Evolutionary conservation across 257 asterid species (phyloP), one percentile per base, ranked within the genome.

Genomic region (Asclepias syriaca): DNA sequence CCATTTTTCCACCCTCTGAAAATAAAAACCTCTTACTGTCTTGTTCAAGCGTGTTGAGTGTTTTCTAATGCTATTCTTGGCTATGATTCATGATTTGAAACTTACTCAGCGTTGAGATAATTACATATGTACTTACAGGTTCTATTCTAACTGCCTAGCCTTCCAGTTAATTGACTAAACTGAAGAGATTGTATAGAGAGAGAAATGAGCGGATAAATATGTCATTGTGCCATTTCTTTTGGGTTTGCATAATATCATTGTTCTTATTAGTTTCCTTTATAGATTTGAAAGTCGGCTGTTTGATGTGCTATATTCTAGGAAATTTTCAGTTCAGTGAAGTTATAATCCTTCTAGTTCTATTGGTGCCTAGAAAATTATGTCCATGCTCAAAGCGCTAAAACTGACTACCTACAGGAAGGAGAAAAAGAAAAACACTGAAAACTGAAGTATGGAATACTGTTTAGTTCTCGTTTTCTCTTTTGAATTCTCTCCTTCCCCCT

Each of bases 1-100:
- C 83, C 55, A 71, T 73, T 77, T 57, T 40, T 76, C 40, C 22
- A 1, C 59, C 59, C 27, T 21, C 57, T 34, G 39, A 43, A 9
- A 9, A 7, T 43, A 43, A 49, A 49, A 49, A 2, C 6, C 50
- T 37, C 15, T 37, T 21, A 11, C 43, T 27, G 6, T 11, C 43
- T 59, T 59, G 40, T 59, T 12, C 12, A 40, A 61, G 66, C 12
- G 16, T 16, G 46, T 61, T 11, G 37, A 61, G 14, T 61, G 46
- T 61, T 39, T 15, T 1, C 4, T 18, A 34, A 61, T 61, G 16
- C 46, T 15, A 22, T 32, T 61, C 18, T 13, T 16, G 21, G 67
- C 22, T 16, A 34, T n/a, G 40, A 64, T 32, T 61, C 66, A 32
- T 61, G 21, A 8, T 60, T n/a, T 13, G 45, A 32, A 29, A 15